Conservation (phyloP, 2,329 filamentous ascomycete genomes). For the Cryphonectria radicalis region DNA sequence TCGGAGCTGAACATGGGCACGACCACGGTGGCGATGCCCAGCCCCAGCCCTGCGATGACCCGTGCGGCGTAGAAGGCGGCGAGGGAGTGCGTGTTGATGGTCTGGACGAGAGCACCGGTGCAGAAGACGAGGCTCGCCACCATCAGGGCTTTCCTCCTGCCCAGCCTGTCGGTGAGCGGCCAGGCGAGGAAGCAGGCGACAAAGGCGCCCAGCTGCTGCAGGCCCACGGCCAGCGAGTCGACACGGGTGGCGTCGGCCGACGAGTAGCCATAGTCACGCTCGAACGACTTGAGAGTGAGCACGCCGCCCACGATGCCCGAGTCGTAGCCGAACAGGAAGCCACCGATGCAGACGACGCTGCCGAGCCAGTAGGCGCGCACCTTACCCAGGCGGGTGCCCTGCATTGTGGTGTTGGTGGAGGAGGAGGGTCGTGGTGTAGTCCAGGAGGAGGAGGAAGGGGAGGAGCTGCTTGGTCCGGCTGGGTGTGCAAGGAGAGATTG, state of each 20-base stretch:
- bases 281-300: slow-evolving; percentile 37
- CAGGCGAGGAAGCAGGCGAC: slow-evolving; percentile 40
- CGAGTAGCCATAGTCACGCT: slow-evolving; percentile 37
- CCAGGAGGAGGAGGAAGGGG: neutral
- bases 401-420: slow-evolving; percentile 28
- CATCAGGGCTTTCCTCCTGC: slow-evolving; percentile 38
- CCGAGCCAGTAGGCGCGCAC: slow-evolving; percentile 57
- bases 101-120: slow-evolving; percentile 48
- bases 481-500: slow-evolving; percentile 3
- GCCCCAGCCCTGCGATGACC: slow-evolving; percentile 39
- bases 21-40: slow-evolving; percentile 41
- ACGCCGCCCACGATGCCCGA: slow-evolving; percentile 44
- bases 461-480: neutral
- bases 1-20: slow-evolving; percentile 50
- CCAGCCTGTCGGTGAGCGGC: slow-evolving; percentile 38
- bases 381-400: slow-evolving; percentile 40
- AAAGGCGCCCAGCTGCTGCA: slow-evolving; percentile 41
- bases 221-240: slow-evolving; percentile 38
- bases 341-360: slow-evolving; percentile 54
- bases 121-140: slow-evolving; percentile 49
- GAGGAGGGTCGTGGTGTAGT: neutral
- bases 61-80: slow-evolving; percentile 40
- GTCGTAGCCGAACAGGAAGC: slow-evolving; percentile 52
- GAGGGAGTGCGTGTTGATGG: slow-evolving; percentile 46
- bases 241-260: slow-evolving; percentile 34